Percentiles rank a stretch among this genome's conserved stretches.
phyloP scores from a whole-genome alignment of 495 filamentous ascomycete genomes.

The Aspergillus funiculosus region DNA sequence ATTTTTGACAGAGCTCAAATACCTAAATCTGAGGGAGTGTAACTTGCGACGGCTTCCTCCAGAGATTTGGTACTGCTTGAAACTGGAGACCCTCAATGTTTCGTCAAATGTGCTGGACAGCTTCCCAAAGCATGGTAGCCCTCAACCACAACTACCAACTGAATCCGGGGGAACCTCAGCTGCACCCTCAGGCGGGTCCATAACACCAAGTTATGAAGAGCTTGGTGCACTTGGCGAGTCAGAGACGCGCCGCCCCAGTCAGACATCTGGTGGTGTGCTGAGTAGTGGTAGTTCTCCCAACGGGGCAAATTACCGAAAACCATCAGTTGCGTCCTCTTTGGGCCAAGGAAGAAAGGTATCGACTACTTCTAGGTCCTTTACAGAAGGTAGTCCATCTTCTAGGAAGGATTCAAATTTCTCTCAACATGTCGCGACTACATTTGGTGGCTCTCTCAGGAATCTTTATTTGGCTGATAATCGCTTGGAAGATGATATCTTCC shows the following conservation, averaged over 20 bases:
- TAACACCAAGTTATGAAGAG: constrained; percentile 71
- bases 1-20: constrained; percentile 72
- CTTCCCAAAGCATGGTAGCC: constrained; percentile 78
- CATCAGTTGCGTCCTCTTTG: constrained; percentile 73
- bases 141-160: constrained; percentile 52
- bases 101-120: constrained; percentile 86
- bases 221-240: constrained; percentile 62
- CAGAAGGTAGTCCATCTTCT: constrained; percentile 54
- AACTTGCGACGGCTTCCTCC: constrained; percentile 81
- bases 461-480: constrained; percentile 91
- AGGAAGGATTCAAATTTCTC: constrained; percentile 88
- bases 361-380: constrained; percentile 60
- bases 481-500: constrained; percentile 88
- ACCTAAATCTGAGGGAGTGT: constrained; percentile 84
- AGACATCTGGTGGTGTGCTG: constrained; percentile 68
- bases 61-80: constrained; percentile 88
- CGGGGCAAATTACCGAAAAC: constrained; percentile 57
- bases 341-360: constrained; percentile 78
- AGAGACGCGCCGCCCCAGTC: constrained; percentile 68
- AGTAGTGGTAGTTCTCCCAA: constrained; percentile 69
- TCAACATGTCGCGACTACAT: constrained; percentile 67
- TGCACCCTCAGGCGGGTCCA: constrained; percentile 45
- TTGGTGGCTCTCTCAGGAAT: constrained; percentile 75
- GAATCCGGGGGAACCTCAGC: constrained; percentile 45
- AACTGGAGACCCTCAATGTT: constrained; percentile 85